Percentiles rank a stretch among this genome's conserved stretches.
Evolutionary conservation across 306 rosid genomes (phyloP).

Genomic region (Citrullus colocynthis): DNA sequence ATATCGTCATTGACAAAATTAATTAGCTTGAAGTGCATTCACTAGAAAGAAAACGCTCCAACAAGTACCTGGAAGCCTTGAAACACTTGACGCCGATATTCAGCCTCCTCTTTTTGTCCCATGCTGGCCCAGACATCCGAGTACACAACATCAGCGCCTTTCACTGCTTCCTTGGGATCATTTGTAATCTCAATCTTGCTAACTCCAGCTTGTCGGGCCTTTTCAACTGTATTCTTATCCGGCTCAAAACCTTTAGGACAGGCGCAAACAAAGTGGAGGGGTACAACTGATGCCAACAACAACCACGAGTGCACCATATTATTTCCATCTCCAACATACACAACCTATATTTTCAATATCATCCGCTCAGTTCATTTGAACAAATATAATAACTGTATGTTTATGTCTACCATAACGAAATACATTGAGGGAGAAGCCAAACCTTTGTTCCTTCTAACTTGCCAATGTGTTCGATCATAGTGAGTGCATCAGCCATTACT

Average conservation of each 20-base stretch:
- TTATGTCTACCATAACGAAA: background rate
- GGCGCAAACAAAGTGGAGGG: constrained; percentile 84
- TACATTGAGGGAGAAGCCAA: constrained; percentile 4
- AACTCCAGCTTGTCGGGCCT: constrained; percentile 68
- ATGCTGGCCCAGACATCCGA: constrained; percentile 98
- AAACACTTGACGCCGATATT: constrained; percentile 53
- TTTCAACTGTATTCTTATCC: constrained; percentile 62
- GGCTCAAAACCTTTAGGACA: constrained; percentile 97
- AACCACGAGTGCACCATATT: constrained; percentile 96
- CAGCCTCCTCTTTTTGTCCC: constrained; percentile 99
- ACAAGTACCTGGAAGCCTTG: constrained; percentile 72
- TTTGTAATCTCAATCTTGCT: constrained; percentile 88
- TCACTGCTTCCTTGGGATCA: constrained; percentile 89
- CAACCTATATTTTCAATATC: constrained; percentile 43
- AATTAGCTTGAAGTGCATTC: background rate
- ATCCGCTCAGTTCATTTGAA: background rate
- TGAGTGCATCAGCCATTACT: constrained; percentile 98
- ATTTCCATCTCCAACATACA: constrained; percentile 97
- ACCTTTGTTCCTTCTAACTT: constrained; percentile 90
- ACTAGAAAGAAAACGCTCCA: background rate
- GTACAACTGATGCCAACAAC: constrained; percentile 74
- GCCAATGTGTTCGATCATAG: constrained; percentile 78
- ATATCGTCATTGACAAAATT: background rate
- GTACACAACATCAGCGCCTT: constrained; percentile 82
- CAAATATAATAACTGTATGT: background rate